Evolutionary conservation across 2,329 filamentous ascomycete genomes (phyloP), one percentile per base, ranked within the genome.

Genomic region (Furcasterigmium sp.): DNA sequence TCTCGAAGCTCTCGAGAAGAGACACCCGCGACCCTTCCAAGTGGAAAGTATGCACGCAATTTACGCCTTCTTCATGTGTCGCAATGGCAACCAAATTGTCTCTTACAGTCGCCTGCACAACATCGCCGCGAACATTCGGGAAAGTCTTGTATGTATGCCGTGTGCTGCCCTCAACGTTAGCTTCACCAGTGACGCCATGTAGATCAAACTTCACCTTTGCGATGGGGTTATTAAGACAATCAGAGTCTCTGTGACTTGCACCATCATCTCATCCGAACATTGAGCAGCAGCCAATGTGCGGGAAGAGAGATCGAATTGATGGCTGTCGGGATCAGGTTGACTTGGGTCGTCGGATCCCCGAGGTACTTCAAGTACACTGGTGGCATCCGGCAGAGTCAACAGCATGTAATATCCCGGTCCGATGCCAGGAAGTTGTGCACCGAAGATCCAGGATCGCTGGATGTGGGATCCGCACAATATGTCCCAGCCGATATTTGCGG

Each of bases 401-500:
- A 82, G 55, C 11, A 75, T 57, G 15, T 65, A 59, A 44, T 64
- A 64, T 1, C 61, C 58, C n/a, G 53, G 47, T 6, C 57, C 53
- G n/a, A 36, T 26, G 8, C 30, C 36, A 3, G 47, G 47, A 8
- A 49, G 37, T 11, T 54, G 49, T 20, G 54, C 52, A 1, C 58
- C 60, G 25, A 83, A 68, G 11, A 73, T 63, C 78, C 80, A 84
- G 14, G 69, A 72, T 38, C 72, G 65, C 40, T 68, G 72, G 25
- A 79, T 68, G 2, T 69, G 65, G 7, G 65, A 64, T 8, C 63
- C 64, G 35, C 70, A 73, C 18, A 77, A 72, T 10, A 81, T 64
- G 18, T 80, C 75, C 5, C 80, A 54, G 2, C 76, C 80, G 50
- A 87, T 78, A 44, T 76, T 79, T 15, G 84, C 87, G 54, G 85